Base-by-base conservation (phyloP, 2,329 filamentous ascomycete species). In the Aspergillus jensenii region DNA sequence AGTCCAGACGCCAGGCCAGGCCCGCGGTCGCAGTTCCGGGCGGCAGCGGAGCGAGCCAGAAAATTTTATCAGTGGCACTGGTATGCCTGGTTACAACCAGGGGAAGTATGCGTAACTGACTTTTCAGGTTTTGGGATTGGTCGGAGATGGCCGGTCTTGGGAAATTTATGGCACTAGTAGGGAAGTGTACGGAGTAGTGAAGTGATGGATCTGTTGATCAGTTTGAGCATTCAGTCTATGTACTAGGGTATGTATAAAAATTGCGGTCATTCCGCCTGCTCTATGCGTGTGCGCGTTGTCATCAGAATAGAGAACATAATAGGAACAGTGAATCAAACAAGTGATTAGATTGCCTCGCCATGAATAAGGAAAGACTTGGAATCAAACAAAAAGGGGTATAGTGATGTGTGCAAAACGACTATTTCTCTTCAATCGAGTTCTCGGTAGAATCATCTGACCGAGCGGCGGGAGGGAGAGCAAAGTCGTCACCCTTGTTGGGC, bases 381-480 rank as follows among this genome's bases (percentile, higher is more conserved):
- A 43, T 52, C 7, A 33, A 54, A 50, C 19, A 53, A 52, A 37
- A 37, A 6, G 48, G 54, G 59, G 59, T 60, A 65, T 56, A 44
- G 25, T 40, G 33, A 35, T 17, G 40, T 40, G 31, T 40, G 33
- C 47, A 41, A 9, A 35, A 21, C 15, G 15, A 40, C 53, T 40
- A 64, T 56, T 57, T 49, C 33, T 64, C 61, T 57, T 71, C 67
- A 43, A 67, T 63, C n/a, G 52, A 60, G 40, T 59, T 60, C 23
- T 62, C 65, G 12, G 61, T 60, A 2, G 65, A 68, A 25, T 63
- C 65, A 21, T 62, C 65, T 48, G 68, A 66, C 39, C 64, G 62
- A 3, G 73, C 73, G 43, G 73, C 68, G 2, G 73, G 73, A 48
- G 73, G 73, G 19, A 75, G 57, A 4, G 64, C 62, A 56, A 75